Percentiles rank a stretch among this genome's conserved stretches.
These are phyloP conservation scores for Arctostaphylos glauca DNA, from an alignment of 148 eudicot species.

Conservation along the genomic window DNA sequence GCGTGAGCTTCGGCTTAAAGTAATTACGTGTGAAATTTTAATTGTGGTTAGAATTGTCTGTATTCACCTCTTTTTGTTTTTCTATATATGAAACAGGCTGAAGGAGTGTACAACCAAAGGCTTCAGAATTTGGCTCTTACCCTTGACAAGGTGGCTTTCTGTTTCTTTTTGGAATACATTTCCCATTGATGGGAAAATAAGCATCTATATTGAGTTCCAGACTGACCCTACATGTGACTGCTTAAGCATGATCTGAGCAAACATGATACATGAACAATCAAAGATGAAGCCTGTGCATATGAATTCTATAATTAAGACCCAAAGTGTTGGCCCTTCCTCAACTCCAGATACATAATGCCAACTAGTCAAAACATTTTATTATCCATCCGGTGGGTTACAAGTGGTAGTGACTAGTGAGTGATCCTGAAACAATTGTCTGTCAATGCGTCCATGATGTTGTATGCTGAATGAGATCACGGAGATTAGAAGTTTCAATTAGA, in stretches of 20 bases:
- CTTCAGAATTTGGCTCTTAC: slow-evolving; percentile 98
- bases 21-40: background rate
- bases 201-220: background rate
- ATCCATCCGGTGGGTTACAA: background rate
- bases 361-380: background rate
- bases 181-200: background rate
- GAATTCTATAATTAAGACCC: background rate
- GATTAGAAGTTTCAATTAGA: background rate
- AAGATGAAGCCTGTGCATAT: background rate
- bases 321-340: background rate
- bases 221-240: background rate
- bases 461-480: slow-evolving; percentile 4
- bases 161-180: background rate
- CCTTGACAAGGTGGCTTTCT: slow-evolving; percentile 71
- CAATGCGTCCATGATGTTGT: background rate
- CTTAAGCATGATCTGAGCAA: background rate
- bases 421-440: background rate
- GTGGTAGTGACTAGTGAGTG: background rate
- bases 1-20: background rate
- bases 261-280: background rate
- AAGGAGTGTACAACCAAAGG: slow-evolving; percentile 94
- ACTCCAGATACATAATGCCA: background rate
- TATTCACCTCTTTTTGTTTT: slow-evolving; percentile 17
- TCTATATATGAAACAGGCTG: slow-evolving; percentile 57
- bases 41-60: background rate